Percentiles rank a stretch among this genome's conserved stretches.
phyloP scores from a whole-genome alignment of 805 yeast genomes.

The Wickerhamomyces strasburgensis region DNA sequence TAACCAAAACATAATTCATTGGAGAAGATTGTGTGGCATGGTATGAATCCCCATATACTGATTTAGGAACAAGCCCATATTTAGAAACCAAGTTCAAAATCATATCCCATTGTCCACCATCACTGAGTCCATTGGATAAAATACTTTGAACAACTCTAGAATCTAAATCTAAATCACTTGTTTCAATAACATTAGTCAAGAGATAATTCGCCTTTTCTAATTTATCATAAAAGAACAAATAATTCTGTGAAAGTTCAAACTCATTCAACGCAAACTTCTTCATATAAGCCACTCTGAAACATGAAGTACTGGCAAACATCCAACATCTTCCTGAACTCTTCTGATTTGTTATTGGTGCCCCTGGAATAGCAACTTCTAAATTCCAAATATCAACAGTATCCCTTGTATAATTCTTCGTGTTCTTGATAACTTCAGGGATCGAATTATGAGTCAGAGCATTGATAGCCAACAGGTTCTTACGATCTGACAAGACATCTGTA shows the following conservation, averaged over 20 bases:
- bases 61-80: slow-evolving; percentile 78
- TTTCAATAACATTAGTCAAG: slow-evolving; percentile 66
- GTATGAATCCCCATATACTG: slow-evolving; percentile 61
- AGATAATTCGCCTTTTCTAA: slow-evolving; percentile 77
- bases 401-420: slow-evolving; percentile 5
- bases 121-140: slow-evolving; percentile 60
- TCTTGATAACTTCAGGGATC: slow-evolving; percentile 13
- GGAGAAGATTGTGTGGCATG: slow-evolving; percentile 44
- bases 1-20: slow-evolving; percentile 57
- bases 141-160: slow-evolving; percentile 65
- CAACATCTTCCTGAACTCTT: slow-evolving; percentile 75
- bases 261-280: slow-evolving; percentile 55
- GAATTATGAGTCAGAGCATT: slow-evolving; percentile 46
- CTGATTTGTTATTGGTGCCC: slow-evolving; percentile 66
- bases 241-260: slow-evolving; percentile 72
- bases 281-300: slow-evolving; percentile 59
- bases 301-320: slow-evolving; percentile 79
- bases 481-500: slow-evolving; percentile 36
- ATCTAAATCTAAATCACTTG: slow-evolving; percentile 59
- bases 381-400: slow-evolving; percentile 26
- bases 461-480: slow-evolving; percentile 48
- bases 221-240: slow-evolving; percentile 76
- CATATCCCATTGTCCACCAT: slow-evolving; percentile 88
- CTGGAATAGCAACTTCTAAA: slow-evolving; percentile 32
- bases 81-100: slow-evolving; percentile 67